Evolutionary conservation across 306 rosid genomes (phyloP).

Genomic region (Gynostemma pentaphyllum): DNA sequence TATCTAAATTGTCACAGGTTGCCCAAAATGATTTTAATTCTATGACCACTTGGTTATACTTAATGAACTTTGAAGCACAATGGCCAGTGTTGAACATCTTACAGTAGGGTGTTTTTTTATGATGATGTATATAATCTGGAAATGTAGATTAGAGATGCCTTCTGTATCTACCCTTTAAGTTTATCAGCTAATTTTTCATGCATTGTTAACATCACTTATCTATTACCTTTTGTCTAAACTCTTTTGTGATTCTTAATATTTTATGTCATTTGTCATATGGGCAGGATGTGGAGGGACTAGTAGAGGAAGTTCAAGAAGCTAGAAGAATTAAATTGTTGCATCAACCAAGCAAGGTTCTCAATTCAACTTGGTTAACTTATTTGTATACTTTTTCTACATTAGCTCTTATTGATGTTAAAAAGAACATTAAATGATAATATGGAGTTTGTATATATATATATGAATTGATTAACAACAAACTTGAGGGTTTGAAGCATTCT

Average conservation of each 20-base stretch:
- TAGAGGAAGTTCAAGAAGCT: slow-evolving; percentile 92
- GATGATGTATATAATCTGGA: neutral
- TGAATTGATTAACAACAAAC: no score
- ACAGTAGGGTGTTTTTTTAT: neutral
- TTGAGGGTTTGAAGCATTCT: no score
- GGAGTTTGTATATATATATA: no score
- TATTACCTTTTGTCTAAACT: neutral
- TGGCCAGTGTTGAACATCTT: neutral
- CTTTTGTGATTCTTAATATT: neutral
- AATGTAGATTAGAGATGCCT: neutral
- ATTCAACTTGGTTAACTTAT: neutral
- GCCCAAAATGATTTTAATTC: neutral
- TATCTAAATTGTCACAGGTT: neutral
- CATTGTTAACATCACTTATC: neutral
- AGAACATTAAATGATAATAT: neutral
- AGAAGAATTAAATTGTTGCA: slow-evolving; percentile 81
- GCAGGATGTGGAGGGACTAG: slow-evolving; percentile 72
- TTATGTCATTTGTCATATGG: slow-evolving; percentile 3
- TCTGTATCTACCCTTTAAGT: neutral
- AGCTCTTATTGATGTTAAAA: neutral
- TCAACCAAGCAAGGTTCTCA: slow-evolving; percentile 78
- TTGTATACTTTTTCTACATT: neutral
- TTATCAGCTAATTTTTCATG: neutral
- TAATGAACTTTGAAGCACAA: neutral
- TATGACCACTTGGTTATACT: neutral